phyloP scores from a whole-genome alignment of 139 green algal genomes.

The Gonium pectorale region DNA sequence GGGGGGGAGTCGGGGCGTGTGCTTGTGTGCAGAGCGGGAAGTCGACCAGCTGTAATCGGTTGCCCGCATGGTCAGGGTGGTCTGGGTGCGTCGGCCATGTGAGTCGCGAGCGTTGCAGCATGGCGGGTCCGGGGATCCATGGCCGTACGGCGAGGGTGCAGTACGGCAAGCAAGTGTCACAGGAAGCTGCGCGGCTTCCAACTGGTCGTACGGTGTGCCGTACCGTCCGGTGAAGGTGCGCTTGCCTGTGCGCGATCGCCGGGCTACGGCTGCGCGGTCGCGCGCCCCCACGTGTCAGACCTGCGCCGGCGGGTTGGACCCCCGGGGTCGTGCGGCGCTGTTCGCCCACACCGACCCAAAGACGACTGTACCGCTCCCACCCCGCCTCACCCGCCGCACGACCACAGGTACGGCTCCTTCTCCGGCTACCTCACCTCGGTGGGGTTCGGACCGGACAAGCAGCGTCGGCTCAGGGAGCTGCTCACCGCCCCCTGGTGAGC shows the following conservation, averaged over 20 bases:
- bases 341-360: neutral
- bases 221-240: too few relatives aligned
- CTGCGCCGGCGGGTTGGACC: neutral
- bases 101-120: neutral
- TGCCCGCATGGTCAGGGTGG: neutral
- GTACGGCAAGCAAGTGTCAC: too few relatives aligned
- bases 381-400: neutral
- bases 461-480: conserved; percentile 18
- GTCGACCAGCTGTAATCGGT: neutral
- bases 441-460: conserved; percentile 25
- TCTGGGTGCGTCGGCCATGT: neutral
- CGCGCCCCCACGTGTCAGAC: neutral
- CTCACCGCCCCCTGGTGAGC: conserved; percentile 12
- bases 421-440: conserved; percentile 27
- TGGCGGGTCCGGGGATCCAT: neutral
- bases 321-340: too few relatives aligned
- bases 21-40: neutral
- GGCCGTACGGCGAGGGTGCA: too few relatives aligned
- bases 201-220: too few relatives aligned
- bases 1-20: neutral
- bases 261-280: too few relatives aligned
- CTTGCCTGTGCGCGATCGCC: too few relatives aligned
- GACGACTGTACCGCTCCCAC: neutral
- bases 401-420: conserved; percentile 15
- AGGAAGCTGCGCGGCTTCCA: too few relatives aligned